Evolutionary conservation across 768 basidiomycete species (phyloP).

Genomic region (Tricholoma sp.): DNA sequence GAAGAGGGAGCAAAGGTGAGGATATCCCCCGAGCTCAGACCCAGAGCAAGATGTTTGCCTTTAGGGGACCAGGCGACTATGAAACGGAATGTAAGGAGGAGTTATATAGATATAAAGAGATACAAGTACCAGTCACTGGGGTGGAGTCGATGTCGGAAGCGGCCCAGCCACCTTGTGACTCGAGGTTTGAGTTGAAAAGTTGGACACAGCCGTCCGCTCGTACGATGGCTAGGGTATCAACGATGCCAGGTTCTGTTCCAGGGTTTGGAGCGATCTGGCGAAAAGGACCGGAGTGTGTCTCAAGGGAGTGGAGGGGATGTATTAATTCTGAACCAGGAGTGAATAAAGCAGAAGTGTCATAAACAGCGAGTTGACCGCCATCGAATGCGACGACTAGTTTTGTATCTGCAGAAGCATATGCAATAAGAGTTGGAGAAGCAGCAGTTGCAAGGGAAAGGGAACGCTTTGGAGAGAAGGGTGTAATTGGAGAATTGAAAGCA

Average conservation of each 20-base stretch:
- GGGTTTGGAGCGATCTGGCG: constrained; percentile 64
- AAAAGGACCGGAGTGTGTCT: constrained; percentile 38
- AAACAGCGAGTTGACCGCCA: constrained; percentile 56
- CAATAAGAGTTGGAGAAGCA: constrained; percentile 46
- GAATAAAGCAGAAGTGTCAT: constrained; percentile 50
- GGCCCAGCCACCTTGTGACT: constrained; percentile 53
- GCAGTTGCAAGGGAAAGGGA: constrained; percentile 35
- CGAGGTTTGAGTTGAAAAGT: constrained; percentile 51
- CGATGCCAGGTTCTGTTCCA: constrained; percentile 43
- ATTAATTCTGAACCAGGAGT: constrained; percentile 37
- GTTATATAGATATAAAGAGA: constrained; percentile 1
- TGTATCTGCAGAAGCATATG: constrained; percentile 51
- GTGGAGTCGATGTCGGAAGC: constrained; percentile 40
- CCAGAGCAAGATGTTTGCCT: constrained; percentile 79
- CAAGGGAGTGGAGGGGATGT: constrained; percentile 44
- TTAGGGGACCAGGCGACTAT: constrained; percentile 83
- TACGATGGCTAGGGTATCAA: constrained; percentile 57
- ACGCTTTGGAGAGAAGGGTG: constrained; percentile 46
- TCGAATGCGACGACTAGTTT: constrained; percentile 50
- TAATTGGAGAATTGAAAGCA: constrained; percentile 38
- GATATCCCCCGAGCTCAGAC: constrained; percentile 64
- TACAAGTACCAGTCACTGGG: constrained; percentile 53
- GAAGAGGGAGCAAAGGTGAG: constrained; percentile 58
- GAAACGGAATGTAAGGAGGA: not conserved
- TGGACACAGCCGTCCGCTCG: constrained; percentile 46